Percentiles rank a stretch among this genome's conserved stretches.
phyloP scores from a whole-genome alignment of 352 stramenopile genomes.

The Stramenopiles sp. region DNA sequence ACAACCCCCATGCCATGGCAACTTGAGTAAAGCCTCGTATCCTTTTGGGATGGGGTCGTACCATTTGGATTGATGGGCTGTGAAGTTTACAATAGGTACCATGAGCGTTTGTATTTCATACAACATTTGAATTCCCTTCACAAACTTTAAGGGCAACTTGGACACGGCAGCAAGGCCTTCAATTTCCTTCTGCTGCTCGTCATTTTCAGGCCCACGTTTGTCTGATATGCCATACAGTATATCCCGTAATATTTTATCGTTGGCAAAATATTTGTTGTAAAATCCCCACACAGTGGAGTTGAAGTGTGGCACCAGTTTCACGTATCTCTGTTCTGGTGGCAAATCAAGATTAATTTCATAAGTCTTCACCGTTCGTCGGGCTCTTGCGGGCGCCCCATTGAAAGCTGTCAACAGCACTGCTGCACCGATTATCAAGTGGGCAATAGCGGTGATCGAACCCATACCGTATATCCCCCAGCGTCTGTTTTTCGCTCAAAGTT shows the following conservation, averaged over 20 bases:
- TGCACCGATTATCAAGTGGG: background rate
- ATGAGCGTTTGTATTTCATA: slow-evolving; percentile 10
- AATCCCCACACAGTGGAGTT: background rate
- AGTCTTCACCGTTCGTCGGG: background rate
- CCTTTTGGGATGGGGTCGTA: background rate
- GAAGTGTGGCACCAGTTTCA: background rate
- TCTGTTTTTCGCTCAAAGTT: too few species aligned
- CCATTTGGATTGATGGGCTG: background rate
- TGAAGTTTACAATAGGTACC: slow-evolving; percentile 8
- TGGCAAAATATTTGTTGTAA: slow-evolving; percentile 10
- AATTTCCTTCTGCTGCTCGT: slow-evolving; percentile 4
- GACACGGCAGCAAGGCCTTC: background rate
- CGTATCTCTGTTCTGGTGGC: background rate
- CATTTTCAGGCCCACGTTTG: slow-evolving; percentile 10
- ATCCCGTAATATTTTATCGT: background rate
- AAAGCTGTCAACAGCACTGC: background rate
- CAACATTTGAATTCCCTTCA: slow-evolving; percentile 5
- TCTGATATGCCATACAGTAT: background rate
- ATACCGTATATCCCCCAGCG: too few species aligned
- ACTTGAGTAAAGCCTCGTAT: background rate
- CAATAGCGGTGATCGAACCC: too few species aligned
- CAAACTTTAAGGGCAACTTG: slow-evolving; percentile 4
- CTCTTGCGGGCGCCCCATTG: too few species aligned
- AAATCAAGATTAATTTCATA: slow-evolving; percentile 8
- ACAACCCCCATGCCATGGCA: background rate